Evolutionary conservation across 768 basidiomycete genomes (phyloP).

Genomic region (Omphalotus guepiniiformis): DNA sequence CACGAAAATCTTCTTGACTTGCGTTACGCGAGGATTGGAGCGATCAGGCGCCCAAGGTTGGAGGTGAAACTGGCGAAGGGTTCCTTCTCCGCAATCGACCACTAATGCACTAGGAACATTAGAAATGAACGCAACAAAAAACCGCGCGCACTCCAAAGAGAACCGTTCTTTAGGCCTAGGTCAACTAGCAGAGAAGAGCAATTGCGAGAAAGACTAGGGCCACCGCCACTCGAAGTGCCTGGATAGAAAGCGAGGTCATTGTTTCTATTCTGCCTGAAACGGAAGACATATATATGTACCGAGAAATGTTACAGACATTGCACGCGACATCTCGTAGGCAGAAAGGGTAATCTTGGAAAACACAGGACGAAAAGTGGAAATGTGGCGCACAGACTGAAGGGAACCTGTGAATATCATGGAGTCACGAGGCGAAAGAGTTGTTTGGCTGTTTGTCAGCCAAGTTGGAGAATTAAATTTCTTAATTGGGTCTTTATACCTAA

Average conservation of each 20-base stretch:
- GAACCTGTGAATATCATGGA: no score
- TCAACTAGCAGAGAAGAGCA: constrained; percentile 72
- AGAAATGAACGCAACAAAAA: constrained; percentile 8
- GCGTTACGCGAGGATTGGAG: constrained; percentile 24
- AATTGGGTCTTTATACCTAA: no score
- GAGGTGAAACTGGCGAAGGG: constrained; percentile 58
- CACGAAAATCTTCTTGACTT: constrained; percentile 70
- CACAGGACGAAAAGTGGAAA: neutral
- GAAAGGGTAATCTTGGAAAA: no score
- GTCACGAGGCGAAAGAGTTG: no score
- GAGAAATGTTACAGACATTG: constrained; percentile 64
- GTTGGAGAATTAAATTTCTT: no score
- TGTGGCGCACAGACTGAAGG: neutral
- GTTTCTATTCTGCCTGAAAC: no score
- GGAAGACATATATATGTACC: no score
- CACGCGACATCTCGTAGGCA: constrained; percentile 25
- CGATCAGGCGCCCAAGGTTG: constrained; percentile 37
- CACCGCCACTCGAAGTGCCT: constrained; percentile 73
- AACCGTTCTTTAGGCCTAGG: constrained; percentile 42
- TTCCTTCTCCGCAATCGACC: constrained; percentile 85
- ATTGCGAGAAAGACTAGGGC: constrained; percentile 67
- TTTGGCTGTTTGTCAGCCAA: no score
- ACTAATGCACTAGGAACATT: constrained; percentile 35
- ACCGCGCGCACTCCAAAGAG: constrained; percentile 60
- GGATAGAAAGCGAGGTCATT: no score